phyloP scores from a whole-genome alignment of 257 asterid species.

The Verbena officinalis region DNA sequence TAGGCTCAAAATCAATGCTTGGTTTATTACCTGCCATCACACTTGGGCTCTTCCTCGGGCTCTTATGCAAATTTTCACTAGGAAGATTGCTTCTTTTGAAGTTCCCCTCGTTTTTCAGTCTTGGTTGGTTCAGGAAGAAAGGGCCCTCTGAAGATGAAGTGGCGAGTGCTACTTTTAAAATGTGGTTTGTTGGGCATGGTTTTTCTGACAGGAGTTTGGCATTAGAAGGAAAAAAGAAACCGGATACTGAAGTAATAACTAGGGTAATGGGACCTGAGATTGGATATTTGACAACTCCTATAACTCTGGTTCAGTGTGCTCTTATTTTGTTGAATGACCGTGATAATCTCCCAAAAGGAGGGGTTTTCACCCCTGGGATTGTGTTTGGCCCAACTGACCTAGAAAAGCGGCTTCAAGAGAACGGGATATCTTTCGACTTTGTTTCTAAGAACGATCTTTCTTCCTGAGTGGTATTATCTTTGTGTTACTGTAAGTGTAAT shows the following conservation, averaged over 20 bases:
- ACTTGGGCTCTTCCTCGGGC: slow-evolving; percentile 61
- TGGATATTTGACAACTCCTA: slow-evolving; percentile 87
- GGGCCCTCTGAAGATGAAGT: slow-evolving; percentile 93
- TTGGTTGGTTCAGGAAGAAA: slow-evolving; percentile 64
- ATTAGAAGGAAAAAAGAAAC: slow-evolving; percentile 46
- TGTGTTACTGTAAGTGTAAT: too few species aligned
- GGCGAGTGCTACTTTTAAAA: slow-evolving; percentile 72
- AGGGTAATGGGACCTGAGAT: slow-evolving; percentile 95
- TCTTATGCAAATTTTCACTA: slow-evolving; percentile 44
- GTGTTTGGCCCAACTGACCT: slow-evolving; percentile 82
- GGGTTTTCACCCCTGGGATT: slow-evolving; percentile 84
- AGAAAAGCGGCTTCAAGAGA: slow-evolving; percentile 66
- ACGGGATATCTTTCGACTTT: slow-evolving; percentile 80
- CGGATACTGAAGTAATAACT: slow-evolving; percentile 75
- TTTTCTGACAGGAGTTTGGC: slow-evolving; percentile 54
- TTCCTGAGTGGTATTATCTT: slow-evolving; percentile 14
- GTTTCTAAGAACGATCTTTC: slow-evolving; percentile 56
- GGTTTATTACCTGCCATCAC: slow-evolving; percentile 54
- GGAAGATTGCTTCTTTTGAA: slow-evolving; percentile 76
- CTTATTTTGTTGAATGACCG: slow-evolving; percentile 61
- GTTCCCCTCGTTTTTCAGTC: slow-evolving; percentile 70
- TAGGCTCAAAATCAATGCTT: slow-evolving; percentile 60
- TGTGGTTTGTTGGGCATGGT: slow-evolving; percentile 96
- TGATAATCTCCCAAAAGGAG: slow-evolving; percentile 75
- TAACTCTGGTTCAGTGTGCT: slow-evolving; percentile 74